A percentile compares a stretch with the other conserved stretches of the same genome.
Conservation (phyloP, 352 stramenopile genomes). For the Phytophthora sansomeana region DNA sequence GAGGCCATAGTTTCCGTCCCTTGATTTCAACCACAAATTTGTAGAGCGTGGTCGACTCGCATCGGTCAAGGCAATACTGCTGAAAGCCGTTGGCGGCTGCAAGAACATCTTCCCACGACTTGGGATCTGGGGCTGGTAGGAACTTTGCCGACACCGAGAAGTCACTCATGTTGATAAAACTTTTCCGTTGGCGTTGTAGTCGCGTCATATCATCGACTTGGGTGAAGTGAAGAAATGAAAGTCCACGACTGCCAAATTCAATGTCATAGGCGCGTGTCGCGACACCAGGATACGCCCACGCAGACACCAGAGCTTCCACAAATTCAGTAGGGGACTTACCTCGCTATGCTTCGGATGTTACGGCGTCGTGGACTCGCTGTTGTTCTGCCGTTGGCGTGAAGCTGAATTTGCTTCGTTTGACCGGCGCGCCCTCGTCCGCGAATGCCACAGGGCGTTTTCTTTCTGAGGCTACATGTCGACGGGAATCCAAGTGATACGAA, state of each 20-base stretch:
- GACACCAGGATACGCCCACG: conserved; percentile 9
- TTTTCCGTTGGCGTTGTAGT: conserved; percentile 1
- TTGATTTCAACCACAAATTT: background rate
- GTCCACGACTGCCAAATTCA: conserved; percentile 6
- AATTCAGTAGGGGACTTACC: conserved; percentile 10
- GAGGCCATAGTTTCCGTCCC: background rate
- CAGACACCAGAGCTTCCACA: conserved; percentile 9
- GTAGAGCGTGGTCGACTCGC: background rate
- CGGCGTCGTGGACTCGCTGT: background rate
- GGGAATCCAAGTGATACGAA: no score
- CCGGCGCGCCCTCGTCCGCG: no score
- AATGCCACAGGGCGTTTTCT: no score
- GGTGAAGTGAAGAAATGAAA: conserved; percentile 10
- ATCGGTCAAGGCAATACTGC: conserved; percentile 2
- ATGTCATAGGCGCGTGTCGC: background rate
- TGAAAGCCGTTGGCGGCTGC: conserved; percentile 8
- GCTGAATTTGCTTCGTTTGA: background rate
- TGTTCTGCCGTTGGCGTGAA: background rate
- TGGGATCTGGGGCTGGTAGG: background rate
- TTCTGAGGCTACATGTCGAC: no score
- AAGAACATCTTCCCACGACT: conserved; percentile 2
- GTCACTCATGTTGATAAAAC: conserved; percentile 18
- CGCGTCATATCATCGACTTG: background rate
- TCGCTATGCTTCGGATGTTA: background rate
- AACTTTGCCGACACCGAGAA: conserved; percentile 12